phyloP scores from a whole-genome alignment of 305 asterid genomes.

The Fraxinus greggii region DNA sequence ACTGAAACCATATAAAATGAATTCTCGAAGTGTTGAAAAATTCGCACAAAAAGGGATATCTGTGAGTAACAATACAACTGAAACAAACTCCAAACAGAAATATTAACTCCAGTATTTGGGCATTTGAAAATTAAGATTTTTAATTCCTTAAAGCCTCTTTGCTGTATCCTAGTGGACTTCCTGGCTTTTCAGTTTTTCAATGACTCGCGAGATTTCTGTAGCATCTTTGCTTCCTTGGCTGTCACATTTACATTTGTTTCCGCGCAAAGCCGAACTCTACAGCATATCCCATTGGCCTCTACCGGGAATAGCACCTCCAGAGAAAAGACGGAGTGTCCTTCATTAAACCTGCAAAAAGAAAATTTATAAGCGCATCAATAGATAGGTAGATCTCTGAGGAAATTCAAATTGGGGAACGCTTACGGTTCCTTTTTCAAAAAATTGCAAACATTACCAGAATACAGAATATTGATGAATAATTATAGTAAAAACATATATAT shows the following conservation, averaged over 20 bases:
- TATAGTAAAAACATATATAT: background rate
- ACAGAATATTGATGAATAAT: background rate
- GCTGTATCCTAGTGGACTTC: background rate
- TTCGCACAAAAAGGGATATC: background rate
- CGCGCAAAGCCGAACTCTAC: background rate
- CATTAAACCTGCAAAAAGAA: slow-evolving; percentile 15
- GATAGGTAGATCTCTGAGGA: background rate
- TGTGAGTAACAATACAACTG: background rate
- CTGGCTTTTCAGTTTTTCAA: background rate
- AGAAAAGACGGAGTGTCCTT: background rate
- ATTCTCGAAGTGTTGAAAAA: background rate
- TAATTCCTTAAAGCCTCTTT: background rate
- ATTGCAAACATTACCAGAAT: background rate
- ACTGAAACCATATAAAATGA: background rate
- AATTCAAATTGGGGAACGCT: background rate
- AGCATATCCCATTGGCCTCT: background rate
- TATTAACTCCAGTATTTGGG: background rate
- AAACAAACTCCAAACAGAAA: background rate
- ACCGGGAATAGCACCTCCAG: slow-evolving; percentile 6
- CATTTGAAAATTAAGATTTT: background rate
- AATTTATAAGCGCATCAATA: background rate
- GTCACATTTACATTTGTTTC: background rate
- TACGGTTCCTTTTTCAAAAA: background rate
- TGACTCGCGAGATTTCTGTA: background rate
- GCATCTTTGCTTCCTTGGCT: slow-evolving; percentile 11